Conservation (phyloP, 768 basidiomycete genomes). For the Leccinellum luteum region DNA sequence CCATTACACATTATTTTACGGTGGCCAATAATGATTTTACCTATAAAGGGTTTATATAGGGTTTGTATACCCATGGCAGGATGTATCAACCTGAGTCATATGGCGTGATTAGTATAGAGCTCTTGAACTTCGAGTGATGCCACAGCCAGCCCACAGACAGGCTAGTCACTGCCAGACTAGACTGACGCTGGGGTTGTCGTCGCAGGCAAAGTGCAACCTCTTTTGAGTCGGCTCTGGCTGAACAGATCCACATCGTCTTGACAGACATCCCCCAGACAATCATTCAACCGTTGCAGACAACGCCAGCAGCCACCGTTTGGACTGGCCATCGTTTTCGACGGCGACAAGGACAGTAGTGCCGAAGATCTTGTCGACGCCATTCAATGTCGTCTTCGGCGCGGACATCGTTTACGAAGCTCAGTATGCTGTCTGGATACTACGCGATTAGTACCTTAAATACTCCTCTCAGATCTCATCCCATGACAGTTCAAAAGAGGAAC, state of each 20-base stretch:
- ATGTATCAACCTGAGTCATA: neutral
- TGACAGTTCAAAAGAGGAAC: neutral
- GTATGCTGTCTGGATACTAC: conserved; percentile 49
- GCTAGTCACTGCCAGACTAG: too few species aligned
- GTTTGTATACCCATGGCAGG: neutral
- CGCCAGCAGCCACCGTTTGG: conserved; percentile 27
- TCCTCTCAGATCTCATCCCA: conserved; percentile 38
- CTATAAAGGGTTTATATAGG: neutral
- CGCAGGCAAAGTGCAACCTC: conserved; percentile 44
- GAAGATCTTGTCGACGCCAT: conserved; percentile 32
- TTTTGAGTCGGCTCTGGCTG: conserved; percentile 33
- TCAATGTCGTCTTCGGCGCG: conserved; percentile 51
- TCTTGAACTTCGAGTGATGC: too few species aligned
- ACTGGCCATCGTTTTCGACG: conserved; percentile 39
- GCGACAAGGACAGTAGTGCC: conserved; percentile 13
- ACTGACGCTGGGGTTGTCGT: too few species aligned
- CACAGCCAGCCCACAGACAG: too few species aligned
- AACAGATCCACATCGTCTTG: conserved; percentile 41
- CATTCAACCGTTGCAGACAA: conserved; percentile 19
- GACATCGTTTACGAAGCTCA: conserved; percentile 53
- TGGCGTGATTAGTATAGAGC: neutral
- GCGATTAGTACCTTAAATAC: conserved; percentile 37
- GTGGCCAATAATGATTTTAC: neutral
- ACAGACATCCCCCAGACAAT: conserved; percentile 66
- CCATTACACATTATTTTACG: neutral